Evolutionary conservation across 805 yeast genomes (phyloP), one percentile per base, ranked within the genome.

Genomic region (Candida vartiovaarae): DNA sequence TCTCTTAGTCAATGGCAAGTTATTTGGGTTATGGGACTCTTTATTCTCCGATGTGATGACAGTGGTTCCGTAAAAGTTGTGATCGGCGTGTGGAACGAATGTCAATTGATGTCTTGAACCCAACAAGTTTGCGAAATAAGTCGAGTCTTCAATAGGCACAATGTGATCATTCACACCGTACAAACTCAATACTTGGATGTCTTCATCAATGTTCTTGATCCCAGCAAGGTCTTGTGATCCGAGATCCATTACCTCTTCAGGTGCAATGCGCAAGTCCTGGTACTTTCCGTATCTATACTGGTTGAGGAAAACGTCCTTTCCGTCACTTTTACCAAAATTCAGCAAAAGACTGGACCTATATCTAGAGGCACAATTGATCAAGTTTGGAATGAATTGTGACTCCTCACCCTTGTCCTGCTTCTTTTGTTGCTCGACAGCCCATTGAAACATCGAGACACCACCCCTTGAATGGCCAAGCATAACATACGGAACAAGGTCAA

Each of bases 381-480:
- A 56, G 44, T 72, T 72, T 1, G 90, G 89, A 2, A 84, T 76
- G n/a, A 67, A 54, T 8, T 66, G 62, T 11, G 68, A 73, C 6
- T 57, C 49, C 4, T 66, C 50, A 8, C 61, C 54, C 4, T 57
- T 63, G 3, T 61, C 62, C 10, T 62, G 43, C 26, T 67, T 63
- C 9, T 49, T 36, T 46, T 73, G 71, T 44, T 75, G 76, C 33
- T 62, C 44, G 31, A 75, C 46, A 3, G 82, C 82, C 84, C 90
- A 90, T 43, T 75, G 65, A 54, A 86, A 80, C 80, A 81, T 78
- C 5, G 90, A 81, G 27, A 84, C 73, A 4, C 77, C 71, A 8
- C 95, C 96, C 46, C 96, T 69, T 0, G 95, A 86, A 61, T 90
- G 97, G 3, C 79, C 83, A 29, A 85, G 73, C 4, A 89, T 66